Evolutionary conservation across 495 filamentous ascomycete genomes (phyloP).

Genomic region (Xylaria cubensis): DNA sequence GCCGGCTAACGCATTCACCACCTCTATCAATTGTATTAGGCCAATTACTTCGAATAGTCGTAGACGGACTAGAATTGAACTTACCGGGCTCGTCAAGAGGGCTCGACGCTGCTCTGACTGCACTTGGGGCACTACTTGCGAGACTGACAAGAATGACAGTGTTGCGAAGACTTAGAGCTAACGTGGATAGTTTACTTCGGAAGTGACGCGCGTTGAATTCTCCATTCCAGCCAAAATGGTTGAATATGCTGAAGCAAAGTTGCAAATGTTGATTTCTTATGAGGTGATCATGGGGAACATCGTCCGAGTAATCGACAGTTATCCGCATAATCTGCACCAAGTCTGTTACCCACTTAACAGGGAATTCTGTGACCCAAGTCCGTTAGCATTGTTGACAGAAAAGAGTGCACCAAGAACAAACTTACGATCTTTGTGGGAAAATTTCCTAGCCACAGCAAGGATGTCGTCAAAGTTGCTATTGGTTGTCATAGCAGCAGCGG

Average conservation of each 20-base stretch:
- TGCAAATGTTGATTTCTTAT: constrained; percentile 71
- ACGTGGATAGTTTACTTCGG: constrained; percentile 74
- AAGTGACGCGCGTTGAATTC: constrained; percentile 64
- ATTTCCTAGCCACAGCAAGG: constrained; percentile 67
- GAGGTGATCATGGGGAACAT: constrained; percentile 71
- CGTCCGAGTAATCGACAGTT: constrained; percentile 72
- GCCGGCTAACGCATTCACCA: constrained; percentile 62
- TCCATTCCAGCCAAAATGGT: constrained; percentile 69
- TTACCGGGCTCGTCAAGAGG: constrained; percentile 71
- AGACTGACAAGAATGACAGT: constrained; percentile 70
- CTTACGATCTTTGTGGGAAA: constrained; percentile 47
- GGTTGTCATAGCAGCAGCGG: constrained; percentile 44
- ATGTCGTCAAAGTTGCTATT: constrained; percentile 73
- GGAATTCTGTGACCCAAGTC: constrained; percentile 47
- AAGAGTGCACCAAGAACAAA: background rate
- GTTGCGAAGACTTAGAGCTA: constrained; percentile 74
- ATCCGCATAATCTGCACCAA: constrained; percentile 70
- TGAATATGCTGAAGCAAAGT: constrained; percentile 72
- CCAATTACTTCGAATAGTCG: background rate
- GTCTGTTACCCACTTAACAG: constrained; percentile 63
- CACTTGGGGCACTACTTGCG: constrained; percentile 55
- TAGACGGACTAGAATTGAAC: constrained; percentile 27
- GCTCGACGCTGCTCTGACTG: constrained; percentile 46
- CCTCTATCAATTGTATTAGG: constrained; percentile 45
- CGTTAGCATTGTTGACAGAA: constrained; percentile 42